A percentile compares a stretch with the other conserved stretches of the same genome.
These are phyloP conservation scores for Malbranchea cinnamomea DNA, from an alignment of 2,329 filamentous ascomycete species.

Conservation along the genomic window DNA sequence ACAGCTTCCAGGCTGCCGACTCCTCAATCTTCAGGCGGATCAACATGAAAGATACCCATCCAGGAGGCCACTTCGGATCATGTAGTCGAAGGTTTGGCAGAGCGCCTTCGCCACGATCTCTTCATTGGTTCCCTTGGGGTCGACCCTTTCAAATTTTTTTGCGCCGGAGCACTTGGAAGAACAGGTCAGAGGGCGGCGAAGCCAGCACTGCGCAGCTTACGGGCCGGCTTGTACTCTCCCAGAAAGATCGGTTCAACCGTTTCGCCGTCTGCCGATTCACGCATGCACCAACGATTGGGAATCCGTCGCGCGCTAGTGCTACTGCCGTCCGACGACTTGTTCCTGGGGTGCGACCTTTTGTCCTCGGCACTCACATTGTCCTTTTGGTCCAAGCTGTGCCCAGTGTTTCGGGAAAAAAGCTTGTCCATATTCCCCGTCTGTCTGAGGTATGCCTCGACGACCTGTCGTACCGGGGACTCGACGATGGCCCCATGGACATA, in stretches of 20 bases:
- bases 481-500: slow-evolving; percentile 1
- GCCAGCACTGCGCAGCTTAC: slow-evolving; percentile 1
- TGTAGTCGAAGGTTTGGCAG: slow-evolving; percentile 2
- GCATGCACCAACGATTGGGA: slow-evolving; percentile 2
- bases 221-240: slow-evolving; percentile 1
- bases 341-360: background rate
- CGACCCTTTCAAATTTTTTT: slow-evolving; percentile 1
- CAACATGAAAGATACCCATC: background rate
- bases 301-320: too few relatives aligned
- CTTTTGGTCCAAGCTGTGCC: background rate
- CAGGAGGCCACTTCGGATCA: slow-evolving; percentile 3
- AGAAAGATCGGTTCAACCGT: background rate
- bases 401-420: slow-evolving; percentile 3
- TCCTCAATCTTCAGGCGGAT: slow-evolving; percentile 2
- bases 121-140: slow-evolving; percentile 2
- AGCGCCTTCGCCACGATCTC: slow-evolving; percentile 2
- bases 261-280: background rate
- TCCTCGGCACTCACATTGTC: background rate
- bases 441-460: slow-evolving; percentile 1
- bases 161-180: background rate
- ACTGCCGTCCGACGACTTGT: too few relatives aligned
- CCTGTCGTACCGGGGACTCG: background rate
- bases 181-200: background rate
- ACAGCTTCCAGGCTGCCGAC: slow-evolving; percentile 1
- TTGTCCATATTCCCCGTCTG: background rate